Conservation (phyloP, 257 asterid genomes). For the Plantago major region DNA sequence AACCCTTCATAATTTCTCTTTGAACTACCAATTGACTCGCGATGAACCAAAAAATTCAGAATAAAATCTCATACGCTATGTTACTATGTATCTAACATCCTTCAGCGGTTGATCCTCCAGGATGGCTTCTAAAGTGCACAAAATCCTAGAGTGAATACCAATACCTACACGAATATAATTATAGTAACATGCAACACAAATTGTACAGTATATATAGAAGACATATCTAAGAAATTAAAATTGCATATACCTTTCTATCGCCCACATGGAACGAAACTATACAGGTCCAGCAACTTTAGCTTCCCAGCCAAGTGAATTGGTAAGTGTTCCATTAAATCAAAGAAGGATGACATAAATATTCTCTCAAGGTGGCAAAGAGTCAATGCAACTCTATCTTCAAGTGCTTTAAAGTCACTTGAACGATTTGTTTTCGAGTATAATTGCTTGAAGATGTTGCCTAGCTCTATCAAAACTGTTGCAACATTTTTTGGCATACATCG, state of each 20-base stretch:
- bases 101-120: background rate
- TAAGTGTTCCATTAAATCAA: background rate
- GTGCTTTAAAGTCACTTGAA: background rate
- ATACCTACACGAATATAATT: background rate
- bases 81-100: background rate
- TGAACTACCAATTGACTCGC: background rate
- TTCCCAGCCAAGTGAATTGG: conserved; percentile 4
- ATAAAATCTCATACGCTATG: background rate
- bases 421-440: background rate
- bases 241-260: background rate
- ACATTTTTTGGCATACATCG: background rate
- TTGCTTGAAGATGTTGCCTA: background rate
- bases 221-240: background rate
- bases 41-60: background rate
- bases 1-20: background rate
- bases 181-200: background rate
- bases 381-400: background rate
- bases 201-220: background rate
- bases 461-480: background rate
- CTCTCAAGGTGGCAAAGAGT: background rate
- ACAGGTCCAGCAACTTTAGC: background rate
- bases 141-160: background rate
- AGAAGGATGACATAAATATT: background rate
- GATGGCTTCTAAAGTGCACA: background rate
- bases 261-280: background rate